Conservation (phyloP, 164 flowering plant genomes). For the Dillenia turbinata region DNA sequence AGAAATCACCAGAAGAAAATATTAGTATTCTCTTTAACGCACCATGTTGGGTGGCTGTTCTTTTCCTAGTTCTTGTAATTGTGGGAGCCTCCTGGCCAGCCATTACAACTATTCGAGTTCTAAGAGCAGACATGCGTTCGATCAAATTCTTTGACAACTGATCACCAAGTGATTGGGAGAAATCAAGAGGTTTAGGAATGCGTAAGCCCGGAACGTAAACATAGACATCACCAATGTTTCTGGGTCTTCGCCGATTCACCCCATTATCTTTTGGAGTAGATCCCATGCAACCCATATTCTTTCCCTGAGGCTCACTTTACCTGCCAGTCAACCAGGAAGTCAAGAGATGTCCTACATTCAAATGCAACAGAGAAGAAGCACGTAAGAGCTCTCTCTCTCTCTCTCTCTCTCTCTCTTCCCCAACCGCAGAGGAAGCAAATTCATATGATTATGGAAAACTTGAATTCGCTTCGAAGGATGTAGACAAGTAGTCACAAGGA, state of each 20-base stretch:
- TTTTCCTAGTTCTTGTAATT: conserved; percentile 56
- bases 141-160: conserved; percentile 49
- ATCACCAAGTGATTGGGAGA: conserved; percentile 50
- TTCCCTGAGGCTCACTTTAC: not conserved
- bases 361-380: not conserved
- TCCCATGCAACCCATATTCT: conserved; percentile 71
- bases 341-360: not conserved
- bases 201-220: conserved; percentile 84
- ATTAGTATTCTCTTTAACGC: conserved; percentile 6
- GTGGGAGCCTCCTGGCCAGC: conserved; percentile 72
- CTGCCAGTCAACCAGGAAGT: not conserved
- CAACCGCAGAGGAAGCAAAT: not conserved
- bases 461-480: conserved; percentile 2
- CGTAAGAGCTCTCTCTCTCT: not conserved
- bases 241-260: conserved; percentile 57
- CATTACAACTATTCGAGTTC: conserved; percentile 76
- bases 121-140: conserved; percentile 63
- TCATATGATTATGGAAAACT: not conserved
- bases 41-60: conserved; percentile 84
- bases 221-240: conserved; percentile 65
- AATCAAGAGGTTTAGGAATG: conserved; percentile 73
- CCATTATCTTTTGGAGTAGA: conserved; percentile 62
- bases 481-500: conserved; percentile 8
- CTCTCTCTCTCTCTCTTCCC: not conserved
- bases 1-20: not conserved